phyloP scores from a whole-genome alignment of 805 yeast species.

The Pichia heedii region DNA sequence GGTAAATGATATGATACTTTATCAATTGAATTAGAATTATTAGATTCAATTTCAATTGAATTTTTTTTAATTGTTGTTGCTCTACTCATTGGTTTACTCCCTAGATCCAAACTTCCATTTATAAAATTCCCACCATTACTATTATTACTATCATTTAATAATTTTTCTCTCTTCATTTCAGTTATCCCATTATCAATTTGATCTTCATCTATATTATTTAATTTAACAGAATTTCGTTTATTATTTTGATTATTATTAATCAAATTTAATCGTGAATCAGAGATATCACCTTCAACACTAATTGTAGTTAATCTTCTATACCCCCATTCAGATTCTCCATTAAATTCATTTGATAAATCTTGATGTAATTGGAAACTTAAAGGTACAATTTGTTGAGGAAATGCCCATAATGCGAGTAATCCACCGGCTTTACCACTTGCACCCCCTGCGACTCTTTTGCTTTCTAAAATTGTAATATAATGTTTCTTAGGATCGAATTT shows the following conservation, averaged over 20 bases:
- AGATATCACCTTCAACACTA: slow-evolving; percentile 75
- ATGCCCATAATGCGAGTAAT: slow-evolving; percentile 88
- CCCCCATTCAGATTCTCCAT: slow-evolving; percentile 90
- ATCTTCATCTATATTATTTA: neutral
- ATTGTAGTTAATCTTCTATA: slow-evolving; percentile 83
- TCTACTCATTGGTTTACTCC: slow-evolving; percentile 19
- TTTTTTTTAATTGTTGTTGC: slow-evolving; percentile 28
- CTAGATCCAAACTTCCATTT: slow-evolving; percentile 3
- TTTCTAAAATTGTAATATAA: slow-evolving; percentile 79
- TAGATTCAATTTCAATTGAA: slow-evolving; percentile 26
- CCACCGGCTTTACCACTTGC: slow-evolving; percentile 99
- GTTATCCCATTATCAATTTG: neutral
- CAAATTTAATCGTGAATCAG: slow-evolving; percentile 12
- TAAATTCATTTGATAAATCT: slow-evolving; percentile 64
- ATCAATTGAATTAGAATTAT: slow-evolving; percentile 8
- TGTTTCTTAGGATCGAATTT: slow-evolving; percentile 61
- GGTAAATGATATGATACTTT: slow-evolving; percentile 36
- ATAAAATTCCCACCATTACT: neutral
- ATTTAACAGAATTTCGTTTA: neutral
- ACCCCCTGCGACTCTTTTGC: slow-evolving; percentile 92
- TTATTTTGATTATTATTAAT: slow-evolving; percentile 2
- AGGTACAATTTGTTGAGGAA: slow-evolving; percentile 90
- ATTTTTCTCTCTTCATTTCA: slow-evolving; percentile 1
- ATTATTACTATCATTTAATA: neutral
- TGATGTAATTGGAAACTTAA: slow-evolving; percentile 80